Evolutionary conservation across 2,329 filamentous ascomycete genomes (phyloP), one percentile per base, ranked within the genome.

Genomic region (Coniella vitis): DNA sequence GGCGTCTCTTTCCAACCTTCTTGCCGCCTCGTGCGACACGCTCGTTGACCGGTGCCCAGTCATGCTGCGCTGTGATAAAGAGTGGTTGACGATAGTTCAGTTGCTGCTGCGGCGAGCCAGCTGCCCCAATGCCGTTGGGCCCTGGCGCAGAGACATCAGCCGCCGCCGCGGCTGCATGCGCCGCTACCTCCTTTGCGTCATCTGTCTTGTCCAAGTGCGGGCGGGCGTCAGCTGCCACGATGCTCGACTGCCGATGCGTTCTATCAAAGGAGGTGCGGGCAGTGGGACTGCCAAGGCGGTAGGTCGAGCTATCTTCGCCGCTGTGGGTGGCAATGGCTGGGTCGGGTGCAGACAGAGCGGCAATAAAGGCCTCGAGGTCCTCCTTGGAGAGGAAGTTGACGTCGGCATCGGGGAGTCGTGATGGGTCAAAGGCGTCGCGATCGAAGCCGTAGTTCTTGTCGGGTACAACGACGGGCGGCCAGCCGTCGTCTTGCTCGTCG

Each of bases 41-140:
- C 62, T 91, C 81, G 57, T 86, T 84, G 12, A 97, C 81, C 0
- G 93, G 93, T 14, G 87, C 84, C 93, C 93, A 98, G 71, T 98
- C 93, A 65, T 95, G 95, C 62, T 94, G 81, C 36, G 93, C 91
- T 3, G 88, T 87, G 59, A 97, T 88, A 63, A 90, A 90, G 43
- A 79, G 57, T 43, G 55, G 57, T 51, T 54, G 51, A 3, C 34
- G 39, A 39, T 31, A 41, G 44, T 53, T 36, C 45, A 36, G 42
- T 10, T 45, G 52, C 16, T 17, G 20, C 51, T 29, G 25, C 5
- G 25, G 25, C 5, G 25, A 10, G 5, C 25, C 25, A 29, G 52
- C 39, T 9, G n/a, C 40, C 48, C 55, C 16, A 19, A 40, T 59
- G 58, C 20, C 55, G 45, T 34, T 48, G 42, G 22, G 49, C 32